A percentile compares a stretch with the other conserved stretches of the same genome.
phyloP scores from a whole-genome alignment of 371 early-diverging fungal species.

The Apophysomyces elegans region DNA sequence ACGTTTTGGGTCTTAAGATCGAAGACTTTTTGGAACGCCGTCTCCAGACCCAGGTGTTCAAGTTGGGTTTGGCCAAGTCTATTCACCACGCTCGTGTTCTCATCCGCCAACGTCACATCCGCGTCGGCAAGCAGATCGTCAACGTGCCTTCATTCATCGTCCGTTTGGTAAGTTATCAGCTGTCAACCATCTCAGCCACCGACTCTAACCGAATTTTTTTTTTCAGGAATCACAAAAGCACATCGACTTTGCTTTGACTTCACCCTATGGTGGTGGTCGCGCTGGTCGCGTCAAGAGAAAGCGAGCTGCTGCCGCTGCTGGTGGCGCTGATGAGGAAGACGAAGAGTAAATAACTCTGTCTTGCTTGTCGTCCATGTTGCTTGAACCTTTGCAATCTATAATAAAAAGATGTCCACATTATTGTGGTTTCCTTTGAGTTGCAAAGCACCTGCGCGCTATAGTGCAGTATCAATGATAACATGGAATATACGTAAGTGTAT shows the following conservation, averaged over 20 bases:
- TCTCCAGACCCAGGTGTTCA: constrained; percentile 99
- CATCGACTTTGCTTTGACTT: constrained; percentile 98
- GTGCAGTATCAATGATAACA: constrained; percentile 37
- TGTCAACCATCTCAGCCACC: background rate
- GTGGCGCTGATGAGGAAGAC: constrained; percentile 71
- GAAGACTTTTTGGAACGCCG: constrained; percentile 99
- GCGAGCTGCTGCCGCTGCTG: constrained; percentile 71
- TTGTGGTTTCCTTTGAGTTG: constrained; percentile 35
- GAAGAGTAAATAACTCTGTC: constrained; percentile 62
- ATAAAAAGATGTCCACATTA: constrained; percentile 36
- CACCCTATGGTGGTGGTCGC: constrained; percentile 98
- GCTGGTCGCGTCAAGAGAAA: constrained; percentile 98
- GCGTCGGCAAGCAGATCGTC: constrained; percentile 99
- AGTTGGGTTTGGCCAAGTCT: constrained; percentile 98
- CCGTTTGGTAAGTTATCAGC: constrained; percentile 62
- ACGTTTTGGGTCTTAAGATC: constrained; percentile 97
- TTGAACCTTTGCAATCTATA: constrained; percentile 54
- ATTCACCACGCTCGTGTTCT: constrained; percentile 99
- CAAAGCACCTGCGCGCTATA: constrained; percentile 52
- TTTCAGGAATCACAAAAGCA: constrained; percentile 90
- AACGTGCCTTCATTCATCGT: constrained; percentile 96
- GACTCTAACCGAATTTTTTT: background rate
- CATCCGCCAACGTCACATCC: constrained; percentile 98
- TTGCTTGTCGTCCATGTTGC: constrained; percentile 21
- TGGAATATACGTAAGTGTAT: constrained; percentile 15